A percentile compares a stretch with the other conserved stretches of the same genome.
These are phyloP conservation scores for Ramalina intermedia DNA, from an alignment of 495 filamentous ascomycete genomes.

Conservation along the genomic window DNA sequence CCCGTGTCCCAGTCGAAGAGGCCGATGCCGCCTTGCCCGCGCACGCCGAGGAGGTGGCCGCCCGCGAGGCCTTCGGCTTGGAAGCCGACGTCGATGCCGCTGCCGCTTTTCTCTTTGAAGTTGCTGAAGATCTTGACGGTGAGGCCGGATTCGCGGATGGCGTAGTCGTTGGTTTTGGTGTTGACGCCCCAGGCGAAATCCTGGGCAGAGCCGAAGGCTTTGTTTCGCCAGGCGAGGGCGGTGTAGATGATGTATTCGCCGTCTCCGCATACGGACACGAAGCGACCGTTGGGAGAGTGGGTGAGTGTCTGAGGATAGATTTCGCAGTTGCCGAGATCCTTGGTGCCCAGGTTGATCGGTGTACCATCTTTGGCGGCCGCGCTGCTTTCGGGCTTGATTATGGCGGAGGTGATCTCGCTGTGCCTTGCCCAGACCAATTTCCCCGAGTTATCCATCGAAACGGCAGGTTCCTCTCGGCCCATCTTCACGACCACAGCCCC, in stretches of 20 bases:
- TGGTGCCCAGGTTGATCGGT: slow-evolving; percentile 71
- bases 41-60: slow-evolving; percentile 86
- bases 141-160: slow-evolving; percentile 82
- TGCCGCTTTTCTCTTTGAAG: slow-evolving; percentile 78
- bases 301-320: slow-evolving; percentile 88
- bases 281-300: slow-evolving; percentile 95
- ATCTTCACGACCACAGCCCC: slow-evolving; percentile 96
- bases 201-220: slow-evolving; percentile 85
- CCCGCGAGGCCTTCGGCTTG: slow-evolving; percentile 84
- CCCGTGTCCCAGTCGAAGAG: slow-evolving; percentile 95
- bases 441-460: slow-evolving; percentile 90
- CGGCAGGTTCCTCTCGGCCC: slow-evolving; percentile 90
- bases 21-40: slow-evolving; percentile 84
- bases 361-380: slow-evolving; percentile 73
- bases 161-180: slow-evolving; percentile 96
- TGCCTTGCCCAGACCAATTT: slow-evolving; percentile 94
- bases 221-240: slow-evolving; percentile 91
- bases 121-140: slow-evolving; percentile 96
- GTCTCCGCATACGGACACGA: slow-evolving; percentile 92
- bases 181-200: slow-evolving; percentile 98
- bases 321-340: slow-evolving; percentile 90
- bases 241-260: slow-evolving; percentile 99
- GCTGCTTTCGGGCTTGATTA: slow-evolving; percentile 79
- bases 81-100: slow-evolving; percentile 87
- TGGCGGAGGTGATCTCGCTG: slow-evolving; percentile 82